Base-by-base conservation (phyloP, 2,329 filamentous ascomycete genomes). In the Scedosporium dehoogii region DNA sequence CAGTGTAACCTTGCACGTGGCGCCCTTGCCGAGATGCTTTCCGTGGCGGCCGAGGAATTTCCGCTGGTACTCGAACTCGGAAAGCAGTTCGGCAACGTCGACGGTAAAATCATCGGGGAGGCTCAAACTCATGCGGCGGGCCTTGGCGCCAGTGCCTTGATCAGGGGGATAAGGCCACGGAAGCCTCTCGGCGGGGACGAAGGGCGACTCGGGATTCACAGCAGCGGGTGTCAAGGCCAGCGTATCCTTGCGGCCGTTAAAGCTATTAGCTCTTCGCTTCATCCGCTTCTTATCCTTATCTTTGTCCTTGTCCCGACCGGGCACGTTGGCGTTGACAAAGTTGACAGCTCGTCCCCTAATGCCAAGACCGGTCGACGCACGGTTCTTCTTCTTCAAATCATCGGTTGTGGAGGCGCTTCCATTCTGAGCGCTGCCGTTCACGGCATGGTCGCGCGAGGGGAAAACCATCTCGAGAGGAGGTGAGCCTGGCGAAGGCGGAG, bases 1-100 rank as follows among this genome's bases (percentile, higher is more conserved):
- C 64, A 93, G 80, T 41, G 85, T 89, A 25, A 96, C 91, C 67
- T 89, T 88, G 53, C 90, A 91, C 5, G 90, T 92, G 10, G 90
- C 89, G 51, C 92, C 92, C 73, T 90, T 90, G 64, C 91, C 92
- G 6, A 96, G 78, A 64, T 87, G 83, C 74, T 89, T 91, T 46
- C 88, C 87, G 68, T 89, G 84, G 51, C 86, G 85, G 7, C 89
- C 88, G 38, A 90, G 79, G 60, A 93, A 76, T 67, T 89, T 85
- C 73, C 85, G 87, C 66, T 84, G 80, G 66, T 87, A 88, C 65
- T 87, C 85, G 68, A 86, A 93, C 67, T 92, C 89, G 57, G 81
- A 79, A 64, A 84, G 80, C 3, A 93, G 78, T 60, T 90, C 86
- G 27, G 81, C 87, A 9, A 86, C 81, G 64, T 91, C 86, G 33